Base-by-base conservation (phyloP, 257 asterid genomes). In the Primulina eburnea region DNA sequence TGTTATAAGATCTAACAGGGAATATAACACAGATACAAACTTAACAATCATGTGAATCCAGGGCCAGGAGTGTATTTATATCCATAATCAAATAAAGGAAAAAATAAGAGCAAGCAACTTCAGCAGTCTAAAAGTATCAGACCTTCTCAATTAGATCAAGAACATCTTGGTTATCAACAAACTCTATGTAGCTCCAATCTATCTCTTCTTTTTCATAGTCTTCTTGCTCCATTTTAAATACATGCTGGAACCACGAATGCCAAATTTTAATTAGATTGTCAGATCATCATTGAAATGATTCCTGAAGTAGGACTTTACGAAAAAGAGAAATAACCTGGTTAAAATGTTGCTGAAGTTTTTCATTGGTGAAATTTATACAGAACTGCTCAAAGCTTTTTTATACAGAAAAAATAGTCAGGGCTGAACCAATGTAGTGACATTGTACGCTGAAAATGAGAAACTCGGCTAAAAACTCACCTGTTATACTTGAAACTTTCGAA, bases 81-180 rank as follows among this genome's bases (percentile, higher is more conserved):
- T 59, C 50, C 56, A 72, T 60, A 56, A 18, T 34, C 55, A 59
- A 35, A 70, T 43, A 75, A 52, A 70, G 59, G 57, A 33, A 62
- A 26, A 70, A 11, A 2, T 50, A 6, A 55, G 67, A 21, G 29
- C 6, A 60, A 56, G 73, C 65, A 71, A 43, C 43, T 37, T 69
- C 66, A 34, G 65, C 52, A 58, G 69, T 26, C 34, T 5, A 33
- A 66, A 34, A 38, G 67, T 59, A 72, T 71, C 76, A 63, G 56
- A 94, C 99, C 99, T 94, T 94, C 81, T 94, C 99, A 72, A 91
- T 94, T 74, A 94, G 82, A 82, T 94, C 99, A 76, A 94, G 88
- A 79, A 94, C 99, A 78, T 94, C 99, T 89, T 94, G 99, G 82
- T 94, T 94, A 83, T 94, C 98, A 71, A 94, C 99, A 83, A 94